phyloP scores from a whole-genome alignment of 257 asterid species.

The Parsonsia alboflavescens region DNA sequence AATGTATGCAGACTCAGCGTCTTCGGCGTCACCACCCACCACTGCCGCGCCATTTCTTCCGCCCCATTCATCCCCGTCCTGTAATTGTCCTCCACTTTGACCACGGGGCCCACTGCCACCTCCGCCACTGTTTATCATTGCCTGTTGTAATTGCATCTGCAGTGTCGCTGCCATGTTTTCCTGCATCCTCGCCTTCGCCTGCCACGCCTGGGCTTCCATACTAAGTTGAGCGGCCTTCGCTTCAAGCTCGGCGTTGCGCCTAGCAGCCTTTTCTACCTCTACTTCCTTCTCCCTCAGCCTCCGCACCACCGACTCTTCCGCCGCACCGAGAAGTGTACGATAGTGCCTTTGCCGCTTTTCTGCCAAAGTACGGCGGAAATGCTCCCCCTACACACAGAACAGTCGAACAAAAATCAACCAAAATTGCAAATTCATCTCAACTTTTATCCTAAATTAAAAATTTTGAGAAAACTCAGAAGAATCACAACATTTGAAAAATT shows the following conservation, averaged over 20 bases:
- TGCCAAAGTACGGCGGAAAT: conserved; percentile 28
- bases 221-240: conserved; percentile 33
- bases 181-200: conserved; percentile 32
- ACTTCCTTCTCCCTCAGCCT: conserved; percentile 37
- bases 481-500: background rate
- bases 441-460: background rate
- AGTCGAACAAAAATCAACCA: background rate
- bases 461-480: background rate
- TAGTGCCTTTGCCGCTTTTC: conserved; percentile 36
- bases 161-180: conserved; percentile 39
- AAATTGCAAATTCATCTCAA: background rate
- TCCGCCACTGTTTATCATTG: conserved; percentile 19
- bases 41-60: conserved; percentile 13
- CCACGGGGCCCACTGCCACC: conserved; percentile 3
- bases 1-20: conserved; percentile 44
- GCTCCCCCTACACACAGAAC: conserved; percentile 25
- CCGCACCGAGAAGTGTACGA: conserved; percentile 27
- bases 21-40: conserved; percentile 35
- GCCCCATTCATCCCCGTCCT: conserved; percentile 22
- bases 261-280: conserved; percentile 32
- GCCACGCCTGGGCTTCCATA: conserved; percentile 44
- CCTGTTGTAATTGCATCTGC: conserved; percentile 40
- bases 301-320: conserved; percentile 32
- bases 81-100: conserved; percentile 13
- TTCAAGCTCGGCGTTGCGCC: conserved; percentile 37